Percentiles rank a stretch among this genome's conserved stretches.
phyloP scores from a whole-genome alignment of 73 alveolate species.

The Paramecium caudatum region DNA sequence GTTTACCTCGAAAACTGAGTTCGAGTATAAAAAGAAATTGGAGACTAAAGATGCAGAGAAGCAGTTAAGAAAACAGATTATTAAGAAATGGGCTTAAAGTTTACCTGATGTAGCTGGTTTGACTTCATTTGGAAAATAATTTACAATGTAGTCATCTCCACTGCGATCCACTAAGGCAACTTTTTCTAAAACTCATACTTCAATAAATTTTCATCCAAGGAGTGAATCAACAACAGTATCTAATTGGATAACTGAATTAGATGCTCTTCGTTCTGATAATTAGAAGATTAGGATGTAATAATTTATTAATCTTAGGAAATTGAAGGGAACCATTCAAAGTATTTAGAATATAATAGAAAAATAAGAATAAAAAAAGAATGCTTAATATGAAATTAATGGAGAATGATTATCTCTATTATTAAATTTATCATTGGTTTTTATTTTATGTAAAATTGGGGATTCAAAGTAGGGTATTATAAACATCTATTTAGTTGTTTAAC shows the following conservation, averaged over 20 bases:
- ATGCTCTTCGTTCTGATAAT: background rate
- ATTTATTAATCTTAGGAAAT: background rate
- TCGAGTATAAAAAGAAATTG: slow-evolving; percentile 5
- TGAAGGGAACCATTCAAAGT: background rate
- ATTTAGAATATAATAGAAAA: background rate
- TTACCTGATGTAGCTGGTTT: slow-evolving; percentile 57
- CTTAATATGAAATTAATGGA: slow-evolving; percentile 12
- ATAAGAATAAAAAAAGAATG: background rate
- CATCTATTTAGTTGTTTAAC: background rate
- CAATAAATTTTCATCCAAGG: background rate
- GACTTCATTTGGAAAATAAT: slow-evolving; percentile 56
- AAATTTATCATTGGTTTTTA: slow-evolving; percentile 7
- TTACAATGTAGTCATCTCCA: slow-evolving; percentile 61
- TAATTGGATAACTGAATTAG: slow-evolving; percentile 4
- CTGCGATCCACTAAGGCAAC: background rate
- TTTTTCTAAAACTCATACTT: slow-evolving; percentile 7
- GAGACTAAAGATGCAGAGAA: slow-evolving; percentile 25
- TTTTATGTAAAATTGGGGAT: slow-evolving; percentile 51
- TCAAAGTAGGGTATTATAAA: slow-evolving; percentile 24
- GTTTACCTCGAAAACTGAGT: slow-evolving; percentile 35
- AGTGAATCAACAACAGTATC: slow-evolving; percentile 12
- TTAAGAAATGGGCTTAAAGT: slow-evolving; percentile 52
- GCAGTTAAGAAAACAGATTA: slow-evolving; percentile 27
- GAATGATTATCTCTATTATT: background rate
- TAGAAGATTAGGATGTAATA: background rate